Base-by-base conservation (phyloP, 441 rosid genomes). In the Melastoma candidum region DNA sequence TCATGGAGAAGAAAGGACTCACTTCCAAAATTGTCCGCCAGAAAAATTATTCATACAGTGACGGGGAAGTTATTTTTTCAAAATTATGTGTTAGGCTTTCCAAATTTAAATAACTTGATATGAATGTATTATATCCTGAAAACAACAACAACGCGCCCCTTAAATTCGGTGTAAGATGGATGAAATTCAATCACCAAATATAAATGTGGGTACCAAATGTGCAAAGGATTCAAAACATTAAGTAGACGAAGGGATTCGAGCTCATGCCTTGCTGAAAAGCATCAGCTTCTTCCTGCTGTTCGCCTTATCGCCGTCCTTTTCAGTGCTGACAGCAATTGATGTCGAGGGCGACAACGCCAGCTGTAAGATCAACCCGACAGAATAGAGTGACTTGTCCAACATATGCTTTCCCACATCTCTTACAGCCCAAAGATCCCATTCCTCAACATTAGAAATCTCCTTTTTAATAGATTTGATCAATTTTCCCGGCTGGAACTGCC, bases 401-500 rank as follows among this genome's bases (percentile, higher is more conserved):
- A 86, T 22, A 66, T 69, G 85, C 66, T 79, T 86, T 0, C 88
- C 76, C 1, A 73, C 73, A n/a, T 77, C 76, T 52, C 58, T 75
- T 13, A 82, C 57, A 22, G 74, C 68, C 41, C 76, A 63, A 14
- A 74, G 66, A 57, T 83, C 78, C 72, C 78, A 65, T 24, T 74
- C 86, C 56, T 75, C 83, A 39, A 76, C 72, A 26, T 62, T 79
- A 10, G 50, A 65, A 41, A 82, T 48, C 41, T 88, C 89, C 14
- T 61, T 47, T 74, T 65, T 88, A 48, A 85, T 72, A 36, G 77
- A 75, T 13, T 87, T 51, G 17, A 89, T 70, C 54, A 83, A 68
- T 63, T 80, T 89, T 80, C 59, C 77, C 6, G 95, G 97, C 48
- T 85, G 80, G 50, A 85, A 71, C 66, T 81, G 88, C 44, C 86